Base-by-base conservation (phyloP, 805 yeast genomes). In the Naumovozyma castellii region DNA sequence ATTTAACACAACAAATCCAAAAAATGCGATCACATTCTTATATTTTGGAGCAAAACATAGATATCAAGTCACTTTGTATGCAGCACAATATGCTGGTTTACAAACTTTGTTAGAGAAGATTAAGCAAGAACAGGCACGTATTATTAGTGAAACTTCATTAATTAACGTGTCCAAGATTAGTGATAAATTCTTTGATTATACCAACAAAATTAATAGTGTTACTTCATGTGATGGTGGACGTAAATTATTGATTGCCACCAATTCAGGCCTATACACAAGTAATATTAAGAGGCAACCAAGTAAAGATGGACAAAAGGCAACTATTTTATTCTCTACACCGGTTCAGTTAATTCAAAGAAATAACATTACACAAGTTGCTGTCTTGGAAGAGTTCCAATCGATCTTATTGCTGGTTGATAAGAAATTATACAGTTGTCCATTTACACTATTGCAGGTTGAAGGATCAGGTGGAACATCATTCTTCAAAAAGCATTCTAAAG, bases 201-300 rank as follows among this genome's bases (percentile, higher is more conserved):
- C 70, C 16, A 78, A 88, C 55, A 75, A 82, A 44, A 84, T 90
- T 51, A 87, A 85, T 56, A 87, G 97, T 67, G 90, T 87, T 20
- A 87, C 84, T 31, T 94, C 96, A 27, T 82, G 84, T 59, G 95
- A 92, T 56, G 96, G 96, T 39, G 97, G 97, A 16, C 75, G 94
- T 47, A 84, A 88, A 56, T 65, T 88, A 47, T 60, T 92, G 28
- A 88, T 84, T 54, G 97, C 97, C 33, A 87, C 97, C 0, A 95
- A 86, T 56, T 72, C 81, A 1, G 97, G 98, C 4, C 78, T 92
- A 2, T 92, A 82, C 69, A 75, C 86, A 35, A 77, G 92, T 34
- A 86, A 86, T 34, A 75, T 80, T 35, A 71, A 73, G 42, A 54
- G 69, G 38, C 53, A 62, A 38, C 53, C 56, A 35, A 73, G 76